Base-by-base conservation (phyloP, 495 filamentous ascomycete species). In the Tuber aestivum region DNA sequence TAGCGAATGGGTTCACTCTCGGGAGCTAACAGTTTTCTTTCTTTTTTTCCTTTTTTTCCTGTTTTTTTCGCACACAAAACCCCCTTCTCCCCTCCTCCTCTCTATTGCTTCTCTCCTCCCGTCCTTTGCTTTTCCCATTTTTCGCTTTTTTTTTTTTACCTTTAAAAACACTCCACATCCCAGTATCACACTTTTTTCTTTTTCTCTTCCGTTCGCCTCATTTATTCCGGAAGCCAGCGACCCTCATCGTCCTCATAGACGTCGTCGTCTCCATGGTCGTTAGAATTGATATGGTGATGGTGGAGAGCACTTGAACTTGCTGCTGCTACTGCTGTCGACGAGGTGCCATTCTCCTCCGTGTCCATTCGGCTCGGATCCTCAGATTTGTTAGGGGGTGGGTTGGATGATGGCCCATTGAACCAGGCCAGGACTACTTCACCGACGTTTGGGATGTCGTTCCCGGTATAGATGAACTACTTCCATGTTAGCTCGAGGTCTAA, bases 401-500 rank as follows among this genome's bases (percentile, higher is more conserved):
- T 65, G 56, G 56, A 35, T 32, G 56, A 12, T 27, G 56, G 32
- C 16, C 27, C 56, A 35, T 65, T 65, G 27, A 65, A 86, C 95
- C 95, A 99, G 21, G 87, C 82, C 37, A 94, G 84, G 72, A 95
- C 90, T 38, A 97, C 86, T 75, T 92, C 91, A 65, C 92, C 94
- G 38, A 97, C 87, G 23, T 88, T 88, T 3, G 93, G 90, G 72
- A 97, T 91, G 70, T 90, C 87, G 73, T 88, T 89, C 7, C 88
- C 84, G 14, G 85, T 83, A 50, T 87, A 84, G 61, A 83, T 81
- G 37, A 83, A 83, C 81, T 83, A 88, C 86, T 83, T 89, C 89
- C 86, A 93, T 90, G 83, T 95, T 92, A 81, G 21, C 41, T 42
- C 37, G 35, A 18, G 76, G 27, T 35, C 35, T 8, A 10, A 56